phyloP scores from a whole-genome alignment of 2,329 filamentous ascomycete genomes.

The Tolypocladium guangdongense region DNA sequence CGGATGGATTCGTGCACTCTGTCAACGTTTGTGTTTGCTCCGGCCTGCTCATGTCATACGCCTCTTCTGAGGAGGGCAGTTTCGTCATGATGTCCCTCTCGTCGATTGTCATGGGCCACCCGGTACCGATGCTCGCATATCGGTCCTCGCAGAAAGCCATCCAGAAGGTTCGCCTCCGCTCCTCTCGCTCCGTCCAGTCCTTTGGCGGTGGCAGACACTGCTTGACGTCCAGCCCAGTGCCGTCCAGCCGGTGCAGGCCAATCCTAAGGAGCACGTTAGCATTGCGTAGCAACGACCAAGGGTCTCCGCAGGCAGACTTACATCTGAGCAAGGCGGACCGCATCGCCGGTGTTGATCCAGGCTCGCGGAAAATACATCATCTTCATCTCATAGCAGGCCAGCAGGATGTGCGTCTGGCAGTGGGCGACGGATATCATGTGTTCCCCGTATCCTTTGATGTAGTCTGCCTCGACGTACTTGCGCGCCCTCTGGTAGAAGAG shows the following conservation, averaged over 20 bases:
- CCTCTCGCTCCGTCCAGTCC: conserved; percentile 91
- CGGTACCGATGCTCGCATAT: conserved; percentile 91
- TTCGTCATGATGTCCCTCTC: conserved; percentile 85
- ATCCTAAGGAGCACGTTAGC: conserved; percentile 52
- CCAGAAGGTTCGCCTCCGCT: conserved; percentile 89
- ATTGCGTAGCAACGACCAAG: not conserved
- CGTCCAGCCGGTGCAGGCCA: conserved; percentile 79
- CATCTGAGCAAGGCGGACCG: conserved; percentile 78
- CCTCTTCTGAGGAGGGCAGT: conserved; percentile 73
- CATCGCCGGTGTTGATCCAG: conserved; percentile 83
- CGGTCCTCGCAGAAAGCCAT: conserved; percentile 83
- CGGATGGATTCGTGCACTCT: conserved; percentile 59
- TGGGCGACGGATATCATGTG: conserved; percentile 76
- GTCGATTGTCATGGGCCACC: conserved; percentile 92
- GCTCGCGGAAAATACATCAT: conserved; percentile 95
- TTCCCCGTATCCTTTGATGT: conserved; percentile 87
- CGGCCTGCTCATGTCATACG: conserved; percentile 69
- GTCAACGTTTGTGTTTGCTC: conserved; percentile 60
- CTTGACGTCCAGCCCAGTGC: conserved; percentile 76
- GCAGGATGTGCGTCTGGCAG: conserved; percentile 72
- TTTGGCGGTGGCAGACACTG: conserved; percentile 76
- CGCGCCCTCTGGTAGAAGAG: conserved; percentile 83
- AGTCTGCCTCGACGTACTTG: conserved; percentile 83
- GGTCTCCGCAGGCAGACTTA: conserved; percentile 21
- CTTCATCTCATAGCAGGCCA: conserved; percentile 85